phyloP scores from a whole-genome alignment of 169 alveolate species.

The Sarcocystis neurona region DNA sequence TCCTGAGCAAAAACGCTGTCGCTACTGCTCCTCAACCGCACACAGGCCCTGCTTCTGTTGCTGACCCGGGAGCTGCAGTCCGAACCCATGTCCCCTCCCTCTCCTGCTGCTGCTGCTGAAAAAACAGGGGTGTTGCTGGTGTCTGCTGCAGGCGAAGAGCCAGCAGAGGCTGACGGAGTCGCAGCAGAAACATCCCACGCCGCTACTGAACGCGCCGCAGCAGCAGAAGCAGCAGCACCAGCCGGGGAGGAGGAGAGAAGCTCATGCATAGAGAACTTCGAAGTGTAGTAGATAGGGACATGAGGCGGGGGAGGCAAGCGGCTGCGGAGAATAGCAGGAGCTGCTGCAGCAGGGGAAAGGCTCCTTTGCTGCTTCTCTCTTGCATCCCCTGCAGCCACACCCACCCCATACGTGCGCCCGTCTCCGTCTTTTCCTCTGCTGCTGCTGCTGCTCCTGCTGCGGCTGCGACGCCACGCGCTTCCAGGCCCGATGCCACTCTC shows the following conservation, averaged over 20 bases:
- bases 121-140: too few relatives aligned
- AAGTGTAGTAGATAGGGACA: slow-evolving; percentile 45
- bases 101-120: too few relatives aligned
- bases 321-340: too few relatives aligned
- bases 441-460: background rate
- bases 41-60: too few relatives aligned
- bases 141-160: too few relatives aligned
- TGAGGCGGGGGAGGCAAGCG: background rate
- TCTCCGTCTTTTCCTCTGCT: background rate
- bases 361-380: background rate
- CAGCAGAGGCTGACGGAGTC: background rate
- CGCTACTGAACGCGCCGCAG: background rate
- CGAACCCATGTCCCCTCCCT: too few relatives aligned
- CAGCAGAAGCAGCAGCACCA: slow-evolving; percentile 13
- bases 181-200: background rate
- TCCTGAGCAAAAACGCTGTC: too few relatives aligned
- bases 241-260: background rate
- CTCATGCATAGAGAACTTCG: slow-evolving; percentile 43
- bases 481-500: too few relatives aligned
- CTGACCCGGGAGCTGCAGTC: too few relatives aligned
- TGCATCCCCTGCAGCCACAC: background rate
- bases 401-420: background rate
- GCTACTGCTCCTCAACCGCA: too few relatives aligned
- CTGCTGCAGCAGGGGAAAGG: too few relatives aligned
- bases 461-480: too few relatives aligned